Evolutionary conservation across 2,329 filamentous ascomycete species (phyloP).

Genomic region (Sarocladium brachiariae): DNA sequence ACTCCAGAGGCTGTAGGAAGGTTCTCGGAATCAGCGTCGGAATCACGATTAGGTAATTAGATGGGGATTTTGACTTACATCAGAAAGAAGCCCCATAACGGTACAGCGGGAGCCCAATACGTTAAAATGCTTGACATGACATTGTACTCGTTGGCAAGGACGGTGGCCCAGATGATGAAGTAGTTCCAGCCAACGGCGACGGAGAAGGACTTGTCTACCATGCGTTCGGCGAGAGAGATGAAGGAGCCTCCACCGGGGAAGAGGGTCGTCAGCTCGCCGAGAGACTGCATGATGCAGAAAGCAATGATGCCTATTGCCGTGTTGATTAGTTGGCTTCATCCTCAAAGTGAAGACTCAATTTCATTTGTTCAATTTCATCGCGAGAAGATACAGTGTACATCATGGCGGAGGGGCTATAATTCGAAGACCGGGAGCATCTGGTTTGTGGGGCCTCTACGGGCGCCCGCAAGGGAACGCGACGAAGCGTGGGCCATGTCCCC

Average conservation of each 20-base stretch:
- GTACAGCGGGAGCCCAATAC: conserved; percentile 57
- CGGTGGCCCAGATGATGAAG: conserved; percentile 59
- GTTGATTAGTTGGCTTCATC: conserved; percentile 16
- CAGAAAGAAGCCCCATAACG: conserved; percentile 58
- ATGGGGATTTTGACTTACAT: neutral
- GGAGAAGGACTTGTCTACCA: conserved; percentile 64
- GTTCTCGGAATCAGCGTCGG: neutral
- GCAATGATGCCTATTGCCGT: conserved; percentile 47
- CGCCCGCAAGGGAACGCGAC: too few relatives aligned
- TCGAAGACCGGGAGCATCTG: neutral
- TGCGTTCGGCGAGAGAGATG: conserved; percentile 61
- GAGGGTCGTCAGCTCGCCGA: conserved; percentile 68
- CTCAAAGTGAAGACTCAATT: too few relatives aligned
- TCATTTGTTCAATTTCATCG: too few relatives aligned
- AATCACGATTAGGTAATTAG: neutral
- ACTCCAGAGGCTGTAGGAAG: conserved; percentile 62
- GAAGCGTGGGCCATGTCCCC: neutral
- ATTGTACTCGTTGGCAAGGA: conserved; percentile 66
- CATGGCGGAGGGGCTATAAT: neutral
- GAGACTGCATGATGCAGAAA: conserved; percentile 61
- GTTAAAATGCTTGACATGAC: conserved; percentile 58
- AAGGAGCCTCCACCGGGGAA: conserved; percentile 67
- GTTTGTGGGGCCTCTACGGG: neutral
- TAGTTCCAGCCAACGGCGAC: conserved; percentile 68
- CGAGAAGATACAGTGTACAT: neutral